Conservation (phyloP, 495 filamentous ascomycete genomes). For the Annulohypoxylon maeteangense region DNA sequence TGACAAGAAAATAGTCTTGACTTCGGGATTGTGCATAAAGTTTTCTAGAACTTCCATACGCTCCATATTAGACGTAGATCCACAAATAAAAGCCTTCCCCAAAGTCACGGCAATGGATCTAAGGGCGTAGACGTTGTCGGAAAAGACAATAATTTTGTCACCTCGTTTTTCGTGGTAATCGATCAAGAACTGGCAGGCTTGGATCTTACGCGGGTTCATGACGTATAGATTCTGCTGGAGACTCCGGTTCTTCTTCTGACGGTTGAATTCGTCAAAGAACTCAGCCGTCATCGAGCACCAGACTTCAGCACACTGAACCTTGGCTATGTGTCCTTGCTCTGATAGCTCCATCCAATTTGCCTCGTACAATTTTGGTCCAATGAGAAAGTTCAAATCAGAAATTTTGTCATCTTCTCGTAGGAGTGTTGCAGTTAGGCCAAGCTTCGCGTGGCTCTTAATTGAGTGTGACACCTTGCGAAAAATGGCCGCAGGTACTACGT, state of each 20-base stretch:
- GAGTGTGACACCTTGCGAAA: slow-evolving; percentile 92
- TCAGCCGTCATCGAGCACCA: slow-evolving; percentile 99
- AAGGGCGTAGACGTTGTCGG: slow-evolving; percentile 96
- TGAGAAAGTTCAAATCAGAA: slow-evolving; percentile 95
- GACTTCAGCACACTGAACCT: slow-evolving; percentile 97
- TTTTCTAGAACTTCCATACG: slow-evolving; percentile 92
- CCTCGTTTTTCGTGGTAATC: slow-evolving; percentile 96
- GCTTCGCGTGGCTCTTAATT: slow-evolving; percentile 93
- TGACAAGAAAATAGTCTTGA: slow-evolving; percentile 97
- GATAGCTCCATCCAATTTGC: slow-evolving; percentile 99
- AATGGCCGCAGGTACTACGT: slow-evolving; percentile 96
- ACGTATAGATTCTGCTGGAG: slow-evolving; percentile 84
- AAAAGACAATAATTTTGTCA: slow-evolving; percentile 99
- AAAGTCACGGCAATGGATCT: slow-evolving; percentile 85
- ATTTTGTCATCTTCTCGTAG: slow-evolving; percentile 99
- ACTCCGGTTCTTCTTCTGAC: slow-evolving; percentile 57
- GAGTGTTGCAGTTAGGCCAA: slow-evolving; percentile 95
- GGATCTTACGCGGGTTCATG: slow-evolving; percentile 98
- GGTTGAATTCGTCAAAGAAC: slow-evolving; percentile 94
- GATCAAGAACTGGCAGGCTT: slow-evolving; percentile 95
- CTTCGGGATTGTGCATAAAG: slow-evolving; percentile 91
- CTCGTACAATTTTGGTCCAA: slow-evolving; percentile 97
- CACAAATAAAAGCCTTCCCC: slow-evolving; percentile 91
- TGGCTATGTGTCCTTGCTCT: slow-evolving; percentile 95
- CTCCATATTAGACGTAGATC: slow-evolving; percentile 86